phyloP scores from a whole-genome alignment of 2,329 filamentous ascomycete genomes.

The Alternaria conjuncta region DNA sequence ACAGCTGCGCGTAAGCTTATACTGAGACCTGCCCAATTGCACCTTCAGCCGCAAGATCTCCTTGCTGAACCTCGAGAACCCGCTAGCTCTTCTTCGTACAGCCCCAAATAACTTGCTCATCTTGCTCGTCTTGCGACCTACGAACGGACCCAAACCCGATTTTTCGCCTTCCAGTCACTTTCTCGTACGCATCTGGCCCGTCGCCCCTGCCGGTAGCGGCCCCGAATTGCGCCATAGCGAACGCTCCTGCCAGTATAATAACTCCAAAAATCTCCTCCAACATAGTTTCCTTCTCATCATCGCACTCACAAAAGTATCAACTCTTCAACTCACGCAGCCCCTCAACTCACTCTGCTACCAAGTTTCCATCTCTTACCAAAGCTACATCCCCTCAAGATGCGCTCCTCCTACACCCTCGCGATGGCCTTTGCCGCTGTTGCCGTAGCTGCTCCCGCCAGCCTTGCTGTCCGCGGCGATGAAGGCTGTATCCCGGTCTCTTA shows the following conservation, averaged over 20 bases:
- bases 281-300: neutral
- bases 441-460: slow-evolving; percentile 23
- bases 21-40: slow-evolving; percentile 10
- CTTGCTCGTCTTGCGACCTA: neutral
- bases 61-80: neutral
- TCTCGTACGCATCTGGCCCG: neutral
- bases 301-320: neutral
- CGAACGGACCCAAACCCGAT: neutral
- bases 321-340: neutral
- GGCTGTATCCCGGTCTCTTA: slow-evolving; percentile 33
- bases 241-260: neutral
- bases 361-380: neutral
- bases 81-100: slow-evolving; percentile 4
- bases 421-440: slow-evolving; percentile 26
- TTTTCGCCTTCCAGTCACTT: neutral
- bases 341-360: neutral
- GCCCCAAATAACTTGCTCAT: neutral
- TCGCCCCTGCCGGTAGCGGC: neutral
- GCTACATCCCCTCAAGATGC: slow-evolving; percentile 7
- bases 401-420: slow-evolving; percentile 11
- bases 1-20: slow-evolving; percentile 17
- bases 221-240: neutral
- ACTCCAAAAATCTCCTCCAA: neutral
- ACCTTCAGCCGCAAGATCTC: slow-evolving; percentile 11
- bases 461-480: slow-evolving; percentile 13